phyloP scores from a whole-genome alignment of 2,329 filamentous ascomycete genomes.

The Diaporthe ilicicola region DNA sequence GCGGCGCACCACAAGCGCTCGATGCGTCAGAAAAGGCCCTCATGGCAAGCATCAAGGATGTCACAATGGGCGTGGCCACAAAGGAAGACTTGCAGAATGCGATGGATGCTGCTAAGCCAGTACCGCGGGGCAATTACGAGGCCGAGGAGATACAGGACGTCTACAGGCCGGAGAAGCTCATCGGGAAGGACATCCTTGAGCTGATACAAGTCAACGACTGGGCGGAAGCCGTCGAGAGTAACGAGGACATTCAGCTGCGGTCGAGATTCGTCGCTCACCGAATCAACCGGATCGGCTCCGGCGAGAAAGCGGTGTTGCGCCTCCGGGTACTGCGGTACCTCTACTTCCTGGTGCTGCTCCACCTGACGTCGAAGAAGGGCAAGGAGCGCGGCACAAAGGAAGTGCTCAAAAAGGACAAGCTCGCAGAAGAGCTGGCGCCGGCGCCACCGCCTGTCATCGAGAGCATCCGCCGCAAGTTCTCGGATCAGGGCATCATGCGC shows the following conservation, averaged over 20 bases:
- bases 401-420: constrained; percentile 69
- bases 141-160: constrained; percentile 76
- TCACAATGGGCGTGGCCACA: constrained; percentile 72
- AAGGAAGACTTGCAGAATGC: constrained; percentile 70
- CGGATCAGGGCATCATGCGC: constrained; percentile 68
- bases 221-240: constrained; percentile 71
- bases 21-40: constrained; percentile 66
- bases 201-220: constrained; percentile 77
- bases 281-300: constrained; percentile 61
- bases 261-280: constrained; percentile 74
- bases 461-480: constrained; percentile 74
- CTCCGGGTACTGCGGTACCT: constrained; percentile 69
- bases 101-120: constrained; percentile 74
- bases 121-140: constrained; percentile 73
- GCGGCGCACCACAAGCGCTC: constrained; percentile 54
- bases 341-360: constrained; percentile 64
- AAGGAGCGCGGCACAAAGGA: constrained; percentile 56
- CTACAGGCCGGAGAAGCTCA: constrained; percentile 72
- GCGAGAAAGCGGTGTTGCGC: constrained; percentile 60
- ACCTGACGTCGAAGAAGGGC: constrained; percentile 55
- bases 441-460: constrained; percentile 71
- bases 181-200: constrained; percentile 73
- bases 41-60: constrained; percentile 68
- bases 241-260: constrained; percentile 62
- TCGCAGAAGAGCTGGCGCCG: constrained; percentile 64